Base-by-base conservation (phyloP, 192 early-diverging fungal species). In the Dissophora globulifera region DNA sequence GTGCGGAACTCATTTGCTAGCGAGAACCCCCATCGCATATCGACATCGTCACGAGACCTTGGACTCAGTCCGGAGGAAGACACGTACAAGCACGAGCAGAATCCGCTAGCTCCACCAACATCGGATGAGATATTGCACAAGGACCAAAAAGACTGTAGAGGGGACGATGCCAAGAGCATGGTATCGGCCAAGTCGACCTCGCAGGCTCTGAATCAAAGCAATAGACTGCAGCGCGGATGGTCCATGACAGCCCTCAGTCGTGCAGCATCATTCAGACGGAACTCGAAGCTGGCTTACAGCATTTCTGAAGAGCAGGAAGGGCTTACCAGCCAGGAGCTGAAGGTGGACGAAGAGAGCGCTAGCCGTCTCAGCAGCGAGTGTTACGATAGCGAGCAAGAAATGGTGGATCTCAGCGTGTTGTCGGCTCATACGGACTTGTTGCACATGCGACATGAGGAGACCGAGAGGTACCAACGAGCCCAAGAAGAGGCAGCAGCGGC, bases 241-340 rank as follows among this genome's bases (percentile, higher is more conserved):
- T 75, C 70, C 2, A 25, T 75, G 26, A 64, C 30, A 26, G 46
- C 56, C 8, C 70, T 75, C 16, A 41, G 57, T 3, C 49, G 57
- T n/a, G 42, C 42, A 11, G 38, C 62, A 0, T 66, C 70, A 5
- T 49, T 60, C 5, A 65, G 31, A 10, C 47, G 56, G 5, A 46
- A 46, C 9, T 41, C 32, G 27, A 62, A 58, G 4, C 17, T n/a
- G n/a, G 46, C 42, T 17, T 59, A 48, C 26, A 55, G 30, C 29
- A 52, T 25, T n/a, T 16, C 51, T 1, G 70, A 75, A 12, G 70
- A 75, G 43, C 47, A 22, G 1, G 62, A 52, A 26, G 56, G 53
- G 0, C 12, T 75, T 40, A 75, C 70, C 6, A 69, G 50, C 43
- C 58, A 43, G 42, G 15, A 17, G 19, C 20, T 33, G 30, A 13